These are phyloP conservation scores for Adansonia rubrostipa DNA, from an alignment of 441 rosid species.

Conservation along the genomic window DNA sequence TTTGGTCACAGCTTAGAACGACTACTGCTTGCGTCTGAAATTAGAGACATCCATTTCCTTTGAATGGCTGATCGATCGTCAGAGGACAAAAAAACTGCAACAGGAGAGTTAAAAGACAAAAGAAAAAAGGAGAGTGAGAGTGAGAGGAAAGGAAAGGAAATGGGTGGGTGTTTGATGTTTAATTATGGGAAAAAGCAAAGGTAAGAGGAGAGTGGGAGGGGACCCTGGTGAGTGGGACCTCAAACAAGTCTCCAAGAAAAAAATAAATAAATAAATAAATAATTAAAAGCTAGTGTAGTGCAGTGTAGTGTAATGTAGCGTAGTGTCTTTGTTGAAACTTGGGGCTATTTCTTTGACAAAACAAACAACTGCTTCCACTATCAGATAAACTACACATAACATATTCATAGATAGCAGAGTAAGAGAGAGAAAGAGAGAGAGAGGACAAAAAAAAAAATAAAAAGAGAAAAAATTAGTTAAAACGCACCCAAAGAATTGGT, in stretches of 20 bases:
- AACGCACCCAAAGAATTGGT: too few species aligned
- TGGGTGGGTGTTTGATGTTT: slow-evolving; percentile 43
- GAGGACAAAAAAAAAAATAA: too few species aligned
- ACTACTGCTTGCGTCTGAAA: slow-evolving; percentile 31
- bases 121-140: slow-evolving; percentile 26
- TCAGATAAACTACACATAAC: slow-evolving; percentile 15
- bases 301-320: too few species aligned
- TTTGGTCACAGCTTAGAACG: slow-evolving; percentile 3
- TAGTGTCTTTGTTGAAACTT: slow-evolving; percentile 23
- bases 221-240: slow-evolving; percentile 52
- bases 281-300: not conserved
- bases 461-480: too few species aligned
- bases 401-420: not conserved
- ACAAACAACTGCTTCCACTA: slow-evolving; percentile 17
- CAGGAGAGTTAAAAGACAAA: slow-evolving; percentile 28
- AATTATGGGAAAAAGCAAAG: slow-evolving; percentile 58
- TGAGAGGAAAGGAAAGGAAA: slow-evolving; percentile 27
- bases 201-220: slow-evolving; percentile 46
- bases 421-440: not conserved
- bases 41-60: slow-evolving; percentile 30
- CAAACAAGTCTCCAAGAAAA: slow-evolving; percentile 40
- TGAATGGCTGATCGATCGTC: slow-evolving; percentile 33
- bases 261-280: not conserved
- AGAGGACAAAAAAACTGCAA: slow-evolving; percentile 23
- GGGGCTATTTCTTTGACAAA: slow-evolving; percentile 3